Conservation (phyloP, 352 stramenopile species). For the Globisporangium ultimum region DNA sequence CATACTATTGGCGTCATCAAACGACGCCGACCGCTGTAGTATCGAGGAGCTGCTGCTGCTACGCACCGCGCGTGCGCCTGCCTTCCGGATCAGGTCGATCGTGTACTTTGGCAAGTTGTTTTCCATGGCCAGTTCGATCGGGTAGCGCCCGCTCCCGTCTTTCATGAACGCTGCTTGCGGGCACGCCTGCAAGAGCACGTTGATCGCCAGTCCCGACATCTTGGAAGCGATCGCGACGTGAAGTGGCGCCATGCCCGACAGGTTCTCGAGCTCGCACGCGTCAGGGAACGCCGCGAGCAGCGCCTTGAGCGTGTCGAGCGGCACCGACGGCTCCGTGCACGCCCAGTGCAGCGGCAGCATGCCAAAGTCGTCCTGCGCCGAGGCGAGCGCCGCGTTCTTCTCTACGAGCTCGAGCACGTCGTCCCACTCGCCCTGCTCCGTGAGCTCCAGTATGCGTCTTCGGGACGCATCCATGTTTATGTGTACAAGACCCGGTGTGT, state of each 20-base stretch:
- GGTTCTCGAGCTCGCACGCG: conserved; percentile 61
- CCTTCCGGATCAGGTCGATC: conserved; percentile 68
- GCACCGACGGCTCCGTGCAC: conserved; percentile 57
- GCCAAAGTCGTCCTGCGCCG: conserved; percentile 75
- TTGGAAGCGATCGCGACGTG: conserved; percentile 79
- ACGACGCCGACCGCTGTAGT: conserved; percentile 32
- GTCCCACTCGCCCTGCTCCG: conserved; percentile 68
- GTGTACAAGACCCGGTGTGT: conserved; percentile 2
- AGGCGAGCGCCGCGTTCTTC: conserved; percentile 32
- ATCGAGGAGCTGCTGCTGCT: conserved; percentile 19
- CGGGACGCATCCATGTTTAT: conserved; percentile 34
- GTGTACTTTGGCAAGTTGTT: conserved; percentile 64
- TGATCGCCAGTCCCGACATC: conserved; percentile 55
- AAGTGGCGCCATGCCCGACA: conserved; percentile 75
- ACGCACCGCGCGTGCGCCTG: conserved; percentile 34
- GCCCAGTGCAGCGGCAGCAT: conserved; percentile 85
- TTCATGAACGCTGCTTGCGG: conserved; percentile 37
- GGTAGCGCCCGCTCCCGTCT: conserved; percentile 49
- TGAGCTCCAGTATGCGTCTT: conserved; percentile 46
- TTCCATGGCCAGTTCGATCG: conserved; percentile 60
- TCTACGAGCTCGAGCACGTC: conserved; percentile 45
- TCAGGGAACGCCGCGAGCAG: conserved; percentile 51
- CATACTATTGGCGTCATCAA: conserved; percentile 24
- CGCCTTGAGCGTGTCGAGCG: conserved; percentile 39
- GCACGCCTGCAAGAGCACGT: conserved; percentile 34